phyloP scores from a whole-genome alignment of 805 yeast genomes.

The Sugiyamaella lignohabitans region DNA sequence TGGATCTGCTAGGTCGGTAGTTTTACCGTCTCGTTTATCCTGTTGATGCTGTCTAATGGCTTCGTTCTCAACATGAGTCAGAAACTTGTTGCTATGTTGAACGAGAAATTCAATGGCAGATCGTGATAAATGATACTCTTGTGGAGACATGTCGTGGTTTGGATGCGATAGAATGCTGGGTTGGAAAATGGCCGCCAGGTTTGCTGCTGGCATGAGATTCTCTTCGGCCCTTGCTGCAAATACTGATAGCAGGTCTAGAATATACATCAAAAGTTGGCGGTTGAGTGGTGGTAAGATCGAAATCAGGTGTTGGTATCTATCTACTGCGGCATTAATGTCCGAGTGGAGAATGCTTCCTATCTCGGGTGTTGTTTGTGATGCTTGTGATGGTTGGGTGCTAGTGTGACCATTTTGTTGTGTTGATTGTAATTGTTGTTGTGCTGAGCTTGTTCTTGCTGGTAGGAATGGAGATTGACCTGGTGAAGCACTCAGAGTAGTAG shows the following conservation, averaged over 20 bases:
- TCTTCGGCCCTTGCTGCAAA: slow-evolving; percentile 71
- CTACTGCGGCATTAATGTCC: slow-evolving; percentile 44
- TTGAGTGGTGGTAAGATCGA: slow-evolving; percentile 68
- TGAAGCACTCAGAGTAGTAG: background rate
- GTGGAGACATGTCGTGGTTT: slow-evolving; percentile 84
- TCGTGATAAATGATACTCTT: slow-evolving; percentile 82
- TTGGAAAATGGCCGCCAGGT: slow-evolving; percentile 92
- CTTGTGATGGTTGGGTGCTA: background rate
- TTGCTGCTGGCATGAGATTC: slow-evolving; percentile 87
- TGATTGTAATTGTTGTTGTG: background rate
- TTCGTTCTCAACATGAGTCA: slow-evolving; percentile 42
- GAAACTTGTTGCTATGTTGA: slow-evolving; percentile 71
- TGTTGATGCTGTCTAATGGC: slow-evolving; percentile 30
- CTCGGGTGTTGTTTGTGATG: background rate
- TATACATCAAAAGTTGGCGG: slow-evolving; percentile 75
- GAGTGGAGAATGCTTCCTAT: slow-evolving; percentile 9
- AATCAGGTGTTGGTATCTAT: slow-evolving; percentile 63
- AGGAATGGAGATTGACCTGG: background rate
- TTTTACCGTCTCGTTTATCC: background rate
- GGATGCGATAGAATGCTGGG: slow-evolving; percentile 95
- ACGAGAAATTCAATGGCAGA: slow-evolving; percentile 83
- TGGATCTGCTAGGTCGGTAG: too few species aligned
- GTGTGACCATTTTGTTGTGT: background rate
- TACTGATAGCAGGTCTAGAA: slow-evolving; percentile 77
- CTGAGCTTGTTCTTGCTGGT: background rate